phyloP scores from a whole-genome alignment of 2,329 filamentous ascomycete species.

The Paramyrothecium roridum region DNA sequence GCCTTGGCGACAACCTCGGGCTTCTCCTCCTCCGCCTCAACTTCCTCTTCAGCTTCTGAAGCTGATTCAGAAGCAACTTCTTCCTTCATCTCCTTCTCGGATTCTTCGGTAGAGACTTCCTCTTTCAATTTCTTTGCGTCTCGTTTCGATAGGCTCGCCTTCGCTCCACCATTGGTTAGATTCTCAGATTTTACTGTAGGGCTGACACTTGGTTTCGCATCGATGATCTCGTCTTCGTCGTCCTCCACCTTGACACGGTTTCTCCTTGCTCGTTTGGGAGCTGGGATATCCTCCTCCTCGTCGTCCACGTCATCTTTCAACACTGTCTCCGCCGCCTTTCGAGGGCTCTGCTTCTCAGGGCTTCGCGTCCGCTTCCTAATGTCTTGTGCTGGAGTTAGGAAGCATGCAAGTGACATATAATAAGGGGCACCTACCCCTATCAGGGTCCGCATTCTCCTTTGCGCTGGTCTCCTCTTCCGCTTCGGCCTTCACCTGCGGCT shows the following conservation, averaged over 20 bases:
- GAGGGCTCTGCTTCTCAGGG: conserved; percentile 8
- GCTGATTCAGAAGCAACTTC: conserved; percentile 24
- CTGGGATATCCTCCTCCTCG: conserved; percentile 57
- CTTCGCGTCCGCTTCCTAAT: conserved; percentile 43
- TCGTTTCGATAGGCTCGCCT: conserved; percentile 10
- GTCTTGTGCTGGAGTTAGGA: conserved; percentile 20
- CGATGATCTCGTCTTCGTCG: conserved; percentile 45
- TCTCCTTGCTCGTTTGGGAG: conserved; percentile 54
- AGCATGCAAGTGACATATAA: too few species aligned
- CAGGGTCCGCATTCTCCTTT: conserved; percentile 35
- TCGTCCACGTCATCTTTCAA: conserved; percentile 36
- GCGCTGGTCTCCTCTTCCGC: conserved; percentile 20
- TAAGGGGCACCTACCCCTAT: conserved; percentile 26
- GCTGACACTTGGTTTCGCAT: conserved; percentile 17
- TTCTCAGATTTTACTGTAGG: conserved; percentile 13
- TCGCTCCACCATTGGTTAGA: conserved; percentile 11
- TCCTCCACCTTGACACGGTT: conserved; percentile 46
- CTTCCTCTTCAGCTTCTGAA: conserved; percentile 43
- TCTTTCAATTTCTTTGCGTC: not conserved
- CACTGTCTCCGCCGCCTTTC: conserved; percentile 12
- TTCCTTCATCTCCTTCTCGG: conserved; percentile 20
- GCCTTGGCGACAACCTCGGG: conserved; percentile 71
- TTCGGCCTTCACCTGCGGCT: conserved; percentile 26
- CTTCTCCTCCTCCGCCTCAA: conserved; percentile 59
- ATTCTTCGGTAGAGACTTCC: conserved; percentile 15